Percentiles rank a stretch among this genome's conserved stretches.
Evolutionary conservation across 2,329 filamentous ascomycete genomes (phyloP).

Genomic region (Fusarium incarnatum): DNA sequence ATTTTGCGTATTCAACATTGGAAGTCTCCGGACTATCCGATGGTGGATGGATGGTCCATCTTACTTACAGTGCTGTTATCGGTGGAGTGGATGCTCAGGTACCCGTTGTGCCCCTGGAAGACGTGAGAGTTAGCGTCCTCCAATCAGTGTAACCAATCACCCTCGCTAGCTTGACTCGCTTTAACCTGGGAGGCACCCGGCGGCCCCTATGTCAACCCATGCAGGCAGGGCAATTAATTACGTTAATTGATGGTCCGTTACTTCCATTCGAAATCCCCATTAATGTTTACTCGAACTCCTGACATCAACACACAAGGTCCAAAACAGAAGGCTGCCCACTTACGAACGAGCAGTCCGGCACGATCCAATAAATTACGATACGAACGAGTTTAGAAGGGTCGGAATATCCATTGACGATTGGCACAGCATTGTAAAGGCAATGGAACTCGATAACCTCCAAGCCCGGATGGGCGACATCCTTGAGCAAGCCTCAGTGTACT

Average conservation of each 20-base stretch:
- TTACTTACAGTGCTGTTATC: not conserved
- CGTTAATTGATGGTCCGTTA: constrained; percentile 18
- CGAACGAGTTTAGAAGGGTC: not conserved
- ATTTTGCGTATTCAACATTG: constrained; percentile 23
- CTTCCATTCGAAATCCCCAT: constrained; percentile 1
- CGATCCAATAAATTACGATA: not conserved
- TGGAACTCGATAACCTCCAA: constrained; percentile 74
- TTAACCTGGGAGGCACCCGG: constrained; percentile 13
- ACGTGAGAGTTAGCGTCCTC: not conserved
- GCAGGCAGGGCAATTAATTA: not conserved
- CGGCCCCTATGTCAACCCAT: constrained; percentile 33
- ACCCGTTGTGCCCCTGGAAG: constrained; percentile 29
- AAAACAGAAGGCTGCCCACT: not conserved
- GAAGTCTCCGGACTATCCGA: constrained; percentile 25
- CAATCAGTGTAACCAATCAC: constrained; percentile 26
- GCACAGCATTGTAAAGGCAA: constrained; percentile 46
- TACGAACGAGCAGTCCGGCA: not conserved
- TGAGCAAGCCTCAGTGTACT: constrained; percentile 69
- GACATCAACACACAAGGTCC: constrained; percentile 1
- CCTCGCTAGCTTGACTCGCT: not conserved
- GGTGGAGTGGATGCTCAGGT: constrained; percentile 13
- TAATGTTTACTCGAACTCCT: not conserved
- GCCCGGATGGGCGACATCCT: constrained; percentile 61
- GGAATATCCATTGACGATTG: not conserved
- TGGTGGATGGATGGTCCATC: constrained; percentile 15